Evolutionary conservation across 768 basidiomycete genomes (phyloP).

Genomic region (Leucocoprinus birnbaumii): DNA sequence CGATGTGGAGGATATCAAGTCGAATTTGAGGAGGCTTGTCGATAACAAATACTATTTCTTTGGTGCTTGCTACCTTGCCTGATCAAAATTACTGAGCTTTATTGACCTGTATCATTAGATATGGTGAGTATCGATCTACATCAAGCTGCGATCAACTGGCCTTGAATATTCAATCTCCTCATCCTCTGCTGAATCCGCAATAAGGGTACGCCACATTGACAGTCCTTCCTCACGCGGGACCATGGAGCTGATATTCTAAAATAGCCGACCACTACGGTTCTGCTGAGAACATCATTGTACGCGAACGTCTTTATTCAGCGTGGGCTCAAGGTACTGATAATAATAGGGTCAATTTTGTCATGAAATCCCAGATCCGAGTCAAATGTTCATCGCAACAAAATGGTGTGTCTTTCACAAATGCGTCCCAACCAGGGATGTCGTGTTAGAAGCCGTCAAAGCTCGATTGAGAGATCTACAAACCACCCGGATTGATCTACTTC

Average conservation of each 20-base stretch:
- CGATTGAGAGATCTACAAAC: conserved; percentile 63
- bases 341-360: conserved; percentile 67
- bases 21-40: conserved; percentile 64
- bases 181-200: neutral
- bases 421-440: conserved; percentile 46
- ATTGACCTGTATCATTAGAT: conserved; percentile 21
- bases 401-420: conserved; percentile 75
- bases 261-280: conserved; percentile 86
- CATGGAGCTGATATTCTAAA: conserved; percentile 7
- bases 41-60: conserved; percentile 63
- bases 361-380: conserved; percentile 34
- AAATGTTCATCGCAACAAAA: conserved; percentile 75
- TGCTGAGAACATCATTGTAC: conserved; percentile 77
- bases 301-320: conserved; percentile 20
- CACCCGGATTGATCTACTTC: conserved; percentile 61
- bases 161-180: neutral
- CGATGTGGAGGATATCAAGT: conserved; percentile 57
- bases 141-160: neutral
- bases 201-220: conserved; percentile 24
- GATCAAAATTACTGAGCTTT: neutral
- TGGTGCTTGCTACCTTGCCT: conserved; percentile 31
- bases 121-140: conserved; percentile 28
- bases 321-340: conserved; percentile 4
- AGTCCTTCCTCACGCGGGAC: neutral
- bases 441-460: conserved; percentile 64